These are phyloP conservation scores for Quercus bicolor DNA, from an alignment of 306 rosid species.

Conservation along the genomic window DNA sequence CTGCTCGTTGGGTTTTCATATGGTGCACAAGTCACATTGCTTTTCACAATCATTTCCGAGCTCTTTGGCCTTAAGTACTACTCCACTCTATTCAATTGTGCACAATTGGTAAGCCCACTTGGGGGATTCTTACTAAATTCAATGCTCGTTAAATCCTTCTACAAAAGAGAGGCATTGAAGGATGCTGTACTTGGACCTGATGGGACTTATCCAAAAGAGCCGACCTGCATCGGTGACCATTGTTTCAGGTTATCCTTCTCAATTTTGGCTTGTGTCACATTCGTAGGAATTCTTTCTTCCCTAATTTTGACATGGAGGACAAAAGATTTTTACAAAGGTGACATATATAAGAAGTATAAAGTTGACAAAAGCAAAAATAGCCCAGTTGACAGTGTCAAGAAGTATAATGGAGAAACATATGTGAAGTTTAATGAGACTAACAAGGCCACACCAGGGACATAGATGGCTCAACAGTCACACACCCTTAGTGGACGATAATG, in stretches of 20 bases:
- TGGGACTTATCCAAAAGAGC: conserved; percentile 23
- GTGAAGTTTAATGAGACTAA: too few relatives aligned
- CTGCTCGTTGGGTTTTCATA: conserved; percentile 37
- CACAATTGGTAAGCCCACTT: conserved; percentile 38
- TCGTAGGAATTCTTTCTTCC: conserved; percentile 27
- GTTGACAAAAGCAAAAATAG: neutral
- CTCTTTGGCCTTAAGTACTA: conserved; percentile 49
- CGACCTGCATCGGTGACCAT: conserved; percentile 21
- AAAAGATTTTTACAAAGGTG: conserved; percentile 22
- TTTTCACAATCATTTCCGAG: conserved; percentile 48
- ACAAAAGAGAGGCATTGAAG: conserved; percentile 29
- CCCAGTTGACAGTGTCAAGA: too few relatives aligned
- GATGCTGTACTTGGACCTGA: conserved; percentile 21
- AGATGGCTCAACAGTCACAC: too few relatives aligned
- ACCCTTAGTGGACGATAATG: too few relatives aligned
- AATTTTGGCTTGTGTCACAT: conserved; percentile 29
- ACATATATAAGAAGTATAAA: conserved; percentile 31
- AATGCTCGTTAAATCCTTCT: conserved; percentile 31
- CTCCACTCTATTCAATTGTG: conserved; percentile 46
- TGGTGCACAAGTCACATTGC: conserved; percentile 47
- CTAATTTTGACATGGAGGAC: conserved; percentile 29
- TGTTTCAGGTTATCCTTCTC: conserved; percentile 29
- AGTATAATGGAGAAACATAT: too few relatives aligned
- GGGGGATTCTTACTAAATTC: conserved; percentile 39
- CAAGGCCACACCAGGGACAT: too few relatives aligned